Evolutionary conservation across 2,329 filamentous ascomycete species (phyloP).

Genomic region (Alternaria angustiovoidea): DNA sequence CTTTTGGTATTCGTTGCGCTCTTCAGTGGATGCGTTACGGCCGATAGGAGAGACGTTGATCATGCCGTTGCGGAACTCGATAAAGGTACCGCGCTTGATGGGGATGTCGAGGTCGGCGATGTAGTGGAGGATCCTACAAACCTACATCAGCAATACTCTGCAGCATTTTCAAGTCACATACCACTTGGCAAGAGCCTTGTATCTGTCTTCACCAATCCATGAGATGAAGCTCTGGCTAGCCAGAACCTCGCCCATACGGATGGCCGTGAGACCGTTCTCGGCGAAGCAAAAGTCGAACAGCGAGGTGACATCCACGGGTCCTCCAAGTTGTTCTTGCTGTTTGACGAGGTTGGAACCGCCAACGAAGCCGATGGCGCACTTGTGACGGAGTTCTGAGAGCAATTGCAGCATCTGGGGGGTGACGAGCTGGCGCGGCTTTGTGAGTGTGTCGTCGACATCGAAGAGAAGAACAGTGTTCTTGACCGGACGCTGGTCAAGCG

Average conservation of each 20-base stretch:
- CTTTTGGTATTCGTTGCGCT: slow-evolving; percentile 82
- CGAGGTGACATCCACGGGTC: slow-evolving; percentile 71
- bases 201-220: slow-evolving; percentile 86
- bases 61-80: slow-evolving; percentile 93
- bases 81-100: slow-evolving; percentile 82
- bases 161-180: slow-evolving; percentile 21
- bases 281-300: slow-evolving; percentile 98
- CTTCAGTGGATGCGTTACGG: slow-evolving; percentile 81
- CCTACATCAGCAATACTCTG: not conserved
- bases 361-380: slow-evolving; percentile 89
- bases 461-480: slow-evolving; percentile 96
- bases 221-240: slow-evolving; percentile 86
- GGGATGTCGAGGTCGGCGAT: slow-evolving; percentile 85
- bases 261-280: slow-evolving; percentile 95
- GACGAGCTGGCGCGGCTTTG: slow-evolving; percentile 78
- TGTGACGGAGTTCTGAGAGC: slow-evolving; percentile 81
- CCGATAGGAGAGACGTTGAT: slow-evolving; percentile 85
- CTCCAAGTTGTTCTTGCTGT: slow-evolving; percentile 94
- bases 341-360: slow-evolving; percentile 91
- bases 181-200: slow-evolving; percentile 78
- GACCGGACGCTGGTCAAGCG: slow-evolving; percentile 82
- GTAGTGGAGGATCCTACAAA: slow-evolving; percentile 71
- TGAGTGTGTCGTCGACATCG: slow-evolving; percentile 94
- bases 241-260: slow-evolving; percentile 79
- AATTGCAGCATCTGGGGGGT: slow-evolving; percentile 83